These are phyloP conservation scores for Thymus mandschuricus DNA, from an alignment of 257 asterid genomes.

Conservation along the genomic window DNA sequence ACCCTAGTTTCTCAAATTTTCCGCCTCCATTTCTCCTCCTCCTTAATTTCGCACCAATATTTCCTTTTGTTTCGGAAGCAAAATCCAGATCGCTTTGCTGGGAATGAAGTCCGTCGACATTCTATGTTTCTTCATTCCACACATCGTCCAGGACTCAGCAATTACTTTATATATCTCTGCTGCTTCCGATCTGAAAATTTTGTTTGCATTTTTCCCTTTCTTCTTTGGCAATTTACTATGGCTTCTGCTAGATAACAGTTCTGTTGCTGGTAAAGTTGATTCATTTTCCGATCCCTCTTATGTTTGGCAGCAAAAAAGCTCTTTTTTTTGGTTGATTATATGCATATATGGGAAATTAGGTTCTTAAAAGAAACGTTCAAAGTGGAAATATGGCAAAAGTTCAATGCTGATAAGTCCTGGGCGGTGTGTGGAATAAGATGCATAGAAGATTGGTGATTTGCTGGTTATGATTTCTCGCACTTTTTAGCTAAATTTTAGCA, in stretches of 20 bases:
- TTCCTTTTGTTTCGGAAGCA: no score
- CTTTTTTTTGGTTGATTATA: background rate
- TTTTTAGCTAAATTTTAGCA: background rate
- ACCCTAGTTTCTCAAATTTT: background rate
- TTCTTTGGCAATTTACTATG: background rate
- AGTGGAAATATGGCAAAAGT: background rate
- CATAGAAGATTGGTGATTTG: constrained; percentile 16
- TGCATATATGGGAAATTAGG: background rate
- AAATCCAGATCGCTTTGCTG: background rate
- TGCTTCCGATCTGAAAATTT: background rate
- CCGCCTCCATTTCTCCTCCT: background rate
- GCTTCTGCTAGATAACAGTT: background rate
- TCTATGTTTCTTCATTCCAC: constrained; percentile 35
- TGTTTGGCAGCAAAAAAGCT: background rate
- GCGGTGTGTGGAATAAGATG: constrained; percentile 31
- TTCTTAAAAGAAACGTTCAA: background rate
- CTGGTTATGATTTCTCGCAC: background rate
- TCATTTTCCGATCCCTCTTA: background rate
- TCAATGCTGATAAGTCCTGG: constrained; percentile 5
- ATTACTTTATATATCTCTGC: background rate
- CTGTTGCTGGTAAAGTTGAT: background rate
- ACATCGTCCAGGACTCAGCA: constrained; percentile 33
- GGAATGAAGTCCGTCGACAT: background rate
- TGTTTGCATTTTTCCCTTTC: background rate
- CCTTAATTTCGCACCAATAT: background rate